Evolutionary conservation across 306 rosid genomes (phyloP).

Genomic region (Sindora glabra): DNA sequence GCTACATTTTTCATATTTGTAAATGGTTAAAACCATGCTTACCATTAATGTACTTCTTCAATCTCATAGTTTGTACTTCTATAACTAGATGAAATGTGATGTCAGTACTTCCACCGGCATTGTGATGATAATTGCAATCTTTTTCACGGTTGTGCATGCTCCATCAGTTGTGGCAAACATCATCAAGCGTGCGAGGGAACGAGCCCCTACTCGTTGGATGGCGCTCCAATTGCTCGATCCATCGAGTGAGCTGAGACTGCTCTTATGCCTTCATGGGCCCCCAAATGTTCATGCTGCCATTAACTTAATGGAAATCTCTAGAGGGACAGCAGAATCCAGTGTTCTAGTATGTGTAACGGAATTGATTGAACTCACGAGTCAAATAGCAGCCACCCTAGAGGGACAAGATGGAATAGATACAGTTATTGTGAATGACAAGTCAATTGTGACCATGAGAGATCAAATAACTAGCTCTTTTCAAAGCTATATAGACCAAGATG

Average conservation of each 20-base stretch:
- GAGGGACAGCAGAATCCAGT: constrained; percentile 57
- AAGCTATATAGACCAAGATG: constrained; percentile 32
- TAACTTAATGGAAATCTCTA: constrained; percentile 76
- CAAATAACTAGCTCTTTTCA: constrained; percentile 50
- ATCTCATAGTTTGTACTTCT: constrained; percentile 10
- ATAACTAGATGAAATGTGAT: constrained; percentile 37
- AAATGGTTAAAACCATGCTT: neutral
- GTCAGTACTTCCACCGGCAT: constrained; percentile 34
- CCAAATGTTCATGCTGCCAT: constrained; percentile 46
- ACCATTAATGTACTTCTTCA: constrained; percentile 2
- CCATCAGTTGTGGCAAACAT: constrained; percentile 70
- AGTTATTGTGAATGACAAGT: constrained; percentile 40
- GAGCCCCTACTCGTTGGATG: constrained; percentile 62
- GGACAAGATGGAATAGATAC: constrained; percentile 34
- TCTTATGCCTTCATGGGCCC: constrained; percentile 71
- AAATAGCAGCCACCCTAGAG: constrained; percentile 46
- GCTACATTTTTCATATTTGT: no score
- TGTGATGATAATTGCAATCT: constrained; percentile 44
- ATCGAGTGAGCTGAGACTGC: constrained; percentile 43
- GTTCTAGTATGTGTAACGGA: constrained; percentile 59
- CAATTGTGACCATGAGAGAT: constrained; percentile 48
- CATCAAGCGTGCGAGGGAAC: constrained; percentile 67
- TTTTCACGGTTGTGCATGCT: constrained; percentile 59
- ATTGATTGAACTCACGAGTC: constrained; percentile 66
- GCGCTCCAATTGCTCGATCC: constrained; percentile 70